These are phyloP conservation scores for Trichomonascus vanleenenianus DNA, from an alignment of 805 yeast genomes.

Conservation along the genomic window DNA sequence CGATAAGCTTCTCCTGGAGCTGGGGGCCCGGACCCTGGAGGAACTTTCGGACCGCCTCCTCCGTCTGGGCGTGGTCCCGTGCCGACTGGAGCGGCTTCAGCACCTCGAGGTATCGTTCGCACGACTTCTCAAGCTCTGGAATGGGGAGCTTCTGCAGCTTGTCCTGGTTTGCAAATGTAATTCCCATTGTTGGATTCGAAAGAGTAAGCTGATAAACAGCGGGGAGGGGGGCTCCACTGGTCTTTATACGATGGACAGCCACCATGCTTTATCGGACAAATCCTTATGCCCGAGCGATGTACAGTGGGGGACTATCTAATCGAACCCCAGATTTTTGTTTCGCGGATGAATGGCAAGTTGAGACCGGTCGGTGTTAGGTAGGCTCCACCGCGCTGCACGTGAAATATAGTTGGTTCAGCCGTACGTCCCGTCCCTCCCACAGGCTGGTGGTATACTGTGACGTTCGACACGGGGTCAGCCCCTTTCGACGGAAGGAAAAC, in stretches of 20 bases:
- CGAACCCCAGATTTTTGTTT: no score
- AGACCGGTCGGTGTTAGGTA: no score
- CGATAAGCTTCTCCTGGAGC: conserved; percentile 55
- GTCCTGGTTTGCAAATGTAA: conserved; percentile 55
- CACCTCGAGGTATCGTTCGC: conserved; percentile 55
- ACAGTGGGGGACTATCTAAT: neutral
- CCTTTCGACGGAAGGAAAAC: no score
- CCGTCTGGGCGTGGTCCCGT: conserved; percentile 55
- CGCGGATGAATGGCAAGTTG: no score
- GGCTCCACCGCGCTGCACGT: no score
- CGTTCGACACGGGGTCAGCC: no score
- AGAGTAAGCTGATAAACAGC: neutral
- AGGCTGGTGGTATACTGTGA: no score
- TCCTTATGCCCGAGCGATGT: neutral
- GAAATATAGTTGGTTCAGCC: no score
- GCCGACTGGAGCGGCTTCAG: conserved; percentile 78
- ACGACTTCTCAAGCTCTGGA: conserved; percentile 64
- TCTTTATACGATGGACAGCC: neutral
- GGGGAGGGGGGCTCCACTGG: neutral
- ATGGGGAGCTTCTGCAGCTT: conserved; percentile 65
- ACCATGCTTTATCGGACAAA: neutral
- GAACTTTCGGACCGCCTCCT: conserved; percentile 49
- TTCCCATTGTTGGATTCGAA: conserved; percentile 10
- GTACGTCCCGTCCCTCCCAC: no score
- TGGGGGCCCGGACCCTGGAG: conserved; percentile 47